A percentile compares a stretch with the other conserved stretches of the same genome.
Conservation (phyloP, 768 basidiomycete species). For the Suillus alpinus region DNA sequence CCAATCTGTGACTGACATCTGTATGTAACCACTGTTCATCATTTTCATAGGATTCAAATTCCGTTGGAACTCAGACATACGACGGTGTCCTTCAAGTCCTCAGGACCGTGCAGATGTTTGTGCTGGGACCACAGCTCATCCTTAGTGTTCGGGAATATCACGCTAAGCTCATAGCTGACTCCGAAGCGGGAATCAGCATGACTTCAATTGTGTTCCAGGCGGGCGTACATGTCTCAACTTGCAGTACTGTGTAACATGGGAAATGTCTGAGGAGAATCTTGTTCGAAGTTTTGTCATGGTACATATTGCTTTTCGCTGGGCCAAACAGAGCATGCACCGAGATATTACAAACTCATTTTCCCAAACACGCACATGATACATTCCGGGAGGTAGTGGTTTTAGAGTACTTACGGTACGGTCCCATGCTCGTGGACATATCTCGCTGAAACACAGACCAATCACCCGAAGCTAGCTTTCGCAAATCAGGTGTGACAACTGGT, state of each 20-base stretch:
- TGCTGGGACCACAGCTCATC: not conserved
- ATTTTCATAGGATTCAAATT: not conserved
- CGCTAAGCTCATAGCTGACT: not conserved
- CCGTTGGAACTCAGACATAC: not conserved
- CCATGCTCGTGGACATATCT: not conserved
- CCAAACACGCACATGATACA: not conserved
- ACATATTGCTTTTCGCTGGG: too few relatives aligned
- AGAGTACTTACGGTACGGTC: not conserved
- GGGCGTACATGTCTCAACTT: not conserved
- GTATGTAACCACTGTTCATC: not conserved
- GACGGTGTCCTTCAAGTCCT: not conserved
- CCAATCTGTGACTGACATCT: not conserved
- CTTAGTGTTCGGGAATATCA: not conserved
- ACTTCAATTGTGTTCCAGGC: not conserved
- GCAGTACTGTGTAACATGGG: not conserved
- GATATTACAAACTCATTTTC: not conserved
- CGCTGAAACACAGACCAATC: not conserved
- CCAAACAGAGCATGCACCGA: too few relatives aligned
- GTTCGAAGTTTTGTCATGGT: too few relatives aligned
- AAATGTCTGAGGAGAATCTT: not conserved
- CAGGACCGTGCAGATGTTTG: not conserved
- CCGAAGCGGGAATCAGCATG: not conserved
- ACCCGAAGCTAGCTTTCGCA: not conserved
- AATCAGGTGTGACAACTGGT: not conserved
- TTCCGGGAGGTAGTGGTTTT: not conserved